These are phyloP conservation scores for Erucastrum elatum DNA, from an alignment of 345 rosid genomes.

Conservation along the genomic window DNA sequence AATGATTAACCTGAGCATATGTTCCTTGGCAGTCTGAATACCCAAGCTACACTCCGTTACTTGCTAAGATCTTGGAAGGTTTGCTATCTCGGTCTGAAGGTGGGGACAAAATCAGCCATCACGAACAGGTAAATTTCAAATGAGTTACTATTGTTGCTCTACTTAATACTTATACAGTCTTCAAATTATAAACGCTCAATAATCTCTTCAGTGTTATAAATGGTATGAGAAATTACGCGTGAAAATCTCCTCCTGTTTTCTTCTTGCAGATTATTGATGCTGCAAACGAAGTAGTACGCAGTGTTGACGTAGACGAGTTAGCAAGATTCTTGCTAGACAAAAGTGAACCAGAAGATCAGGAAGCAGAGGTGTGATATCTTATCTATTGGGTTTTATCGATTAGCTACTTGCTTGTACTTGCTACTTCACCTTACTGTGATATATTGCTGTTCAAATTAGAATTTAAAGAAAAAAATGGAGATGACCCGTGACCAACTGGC, in stretches of 20 bases:
- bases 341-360: conserved; percentile 90
- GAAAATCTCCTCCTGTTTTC: conserved; percentile 23
- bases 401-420: neutral
- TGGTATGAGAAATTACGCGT: neutral
- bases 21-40: conserved; percentile 71
- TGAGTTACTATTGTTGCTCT: neutral
- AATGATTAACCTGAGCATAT: conserved; percentile 28
- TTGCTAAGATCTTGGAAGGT: conserved; percentile 84
- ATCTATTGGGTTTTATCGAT: neutral
- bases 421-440: neutral
- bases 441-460: conserved; percentile 33
- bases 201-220: neutral
- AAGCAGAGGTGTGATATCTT: conserved; percentile 63
- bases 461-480: conserved; percentile 79
- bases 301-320: conserved; percentile 77
- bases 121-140: conserved; percentile 57
- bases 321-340: conserved; percentile 65
- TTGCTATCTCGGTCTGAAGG: conserved; percentile 59
- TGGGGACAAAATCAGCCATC: conserved; percentile 63
- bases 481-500: conserved; percentile 76
- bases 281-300: conserved; percentile 72
- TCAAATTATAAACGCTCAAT: neutral
- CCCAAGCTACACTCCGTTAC: conserved; percentile 73
- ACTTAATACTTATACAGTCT: neutral
- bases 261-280: conserved; percentile 63